Evolutionary conservation across 148 eudicot species (phyloP), one percentile per base, ranked within the genome.

Genomic region (Vaccinium macrocarpon): DNA sequence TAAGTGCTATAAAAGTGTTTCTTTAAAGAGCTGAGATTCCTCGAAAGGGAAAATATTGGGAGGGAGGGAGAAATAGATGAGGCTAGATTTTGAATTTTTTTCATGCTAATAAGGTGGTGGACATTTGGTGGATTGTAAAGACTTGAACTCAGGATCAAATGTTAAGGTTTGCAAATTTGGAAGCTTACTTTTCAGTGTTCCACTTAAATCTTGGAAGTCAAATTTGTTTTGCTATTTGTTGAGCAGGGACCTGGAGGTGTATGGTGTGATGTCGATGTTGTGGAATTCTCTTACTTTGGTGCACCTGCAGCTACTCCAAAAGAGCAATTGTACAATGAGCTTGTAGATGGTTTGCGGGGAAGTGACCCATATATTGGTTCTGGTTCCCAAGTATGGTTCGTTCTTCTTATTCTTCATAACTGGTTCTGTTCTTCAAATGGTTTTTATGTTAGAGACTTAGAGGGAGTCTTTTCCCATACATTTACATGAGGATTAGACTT

Each of bases 211-310:
- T 62, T 76, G 57, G 74, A 13, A 76, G 62, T 62, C 29, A 85
- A 82, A 3, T 15, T 25, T 7, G 46, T 78, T 66, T 25, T 25
- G 29, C 4, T 16, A 35, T 68, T 59, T 25, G 15, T 86, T 83
- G 82, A 75, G 61, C 87, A 92, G 95, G 95, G 93, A 77, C 95
- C 95, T 81, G 95, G 95, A 49, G 95, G 92, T 59, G 88, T 92
- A 62, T 92, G 95, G 95, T 92, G 95, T 87, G 95, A 91, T 78
- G 90, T 92, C 71, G 95, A 92, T 83, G 95, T 92, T 68, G 91
- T 91, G 21, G 95, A 92, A 76, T 92, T 92, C 75, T 88, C 93
- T 70, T 92, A 92, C 82, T 91, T 62, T 85, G 95, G 95, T 83
- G 95, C 90, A 70, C 91, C 93, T 50, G 90, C 91, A 46, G 87